A percentile compares a stretch with the other conserved stretches of the same genome.
These are phyloP conservation scores for Fusarium sp. DNA, from an alignment of 2,329 filamentous ascomycete genomes.

Conservation along the genomic window DNA sequence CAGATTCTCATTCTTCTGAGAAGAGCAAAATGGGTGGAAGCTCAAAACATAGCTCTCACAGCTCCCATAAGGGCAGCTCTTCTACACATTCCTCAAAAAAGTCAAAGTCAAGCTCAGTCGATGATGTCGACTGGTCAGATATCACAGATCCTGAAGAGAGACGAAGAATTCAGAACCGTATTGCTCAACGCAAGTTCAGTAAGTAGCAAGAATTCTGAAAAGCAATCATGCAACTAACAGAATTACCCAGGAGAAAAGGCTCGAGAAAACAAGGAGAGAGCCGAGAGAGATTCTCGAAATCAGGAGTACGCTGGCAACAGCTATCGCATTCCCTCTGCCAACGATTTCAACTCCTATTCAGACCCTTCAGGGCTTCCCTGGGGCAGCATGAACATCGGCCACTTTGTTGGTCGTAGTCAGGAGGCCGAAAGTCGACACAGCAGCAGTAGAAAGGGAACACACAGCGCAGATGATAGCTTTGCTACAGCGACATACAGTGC, in stretches of 20 bases:
- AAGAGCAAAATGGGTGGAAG: constrained; percentile 38
- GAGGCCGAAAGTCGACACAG: constrained; percentile 58
- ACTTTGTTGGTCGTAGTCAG: constrained; percentile 61
- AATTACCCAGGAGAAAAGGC: constrained; percentile 70
- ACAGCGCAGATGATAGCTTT: constrained; percentile 49
- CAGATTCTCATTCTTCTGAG: constrained; percentile 6
- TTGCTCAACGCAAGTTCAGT: constrained; percentile 82
- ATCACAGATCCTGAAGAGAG: constrained; percentile 76
- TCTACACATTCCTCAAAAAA: constrained; percentile 49
- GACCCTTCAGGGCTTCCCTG: constrained; percentile 74
- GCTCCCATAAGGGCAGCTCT: constrained; percentile 43
- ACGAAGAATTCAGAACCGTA: constrained; percentile 78
- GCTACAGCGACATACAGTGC: constrained; percentile 42
- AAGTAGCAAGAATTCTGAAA: constrained; percentile 46
- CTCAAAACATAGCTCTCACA: constrained; percentile 35
- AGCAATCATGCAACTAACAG: neutral
- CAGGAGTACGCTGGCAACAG: constrained; percentile 69
- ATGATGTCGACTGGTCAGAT: constrained; percentile 72
- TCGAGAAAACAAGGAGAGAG: constrained; percentile 72
- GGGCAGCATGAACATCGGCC: constrained; percentile 73
- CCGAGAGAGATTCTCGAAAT: constrained; percentile 71
- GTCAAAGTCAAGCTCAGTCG: constrained; percentile 54
- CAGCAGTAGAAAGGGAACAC: constrained; percentile 52
- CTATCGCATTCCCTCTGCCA: constrained; percentile 69
- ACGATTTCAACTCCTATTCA: constrained; percentile 61